Percentiles rank a stretch among this genome's conserved stretches.
These are phyloP conservation scores for Aleurites moluccanus DNA, from an alignment of 441 rosid species.

Conservation along the genomic window DNA sequence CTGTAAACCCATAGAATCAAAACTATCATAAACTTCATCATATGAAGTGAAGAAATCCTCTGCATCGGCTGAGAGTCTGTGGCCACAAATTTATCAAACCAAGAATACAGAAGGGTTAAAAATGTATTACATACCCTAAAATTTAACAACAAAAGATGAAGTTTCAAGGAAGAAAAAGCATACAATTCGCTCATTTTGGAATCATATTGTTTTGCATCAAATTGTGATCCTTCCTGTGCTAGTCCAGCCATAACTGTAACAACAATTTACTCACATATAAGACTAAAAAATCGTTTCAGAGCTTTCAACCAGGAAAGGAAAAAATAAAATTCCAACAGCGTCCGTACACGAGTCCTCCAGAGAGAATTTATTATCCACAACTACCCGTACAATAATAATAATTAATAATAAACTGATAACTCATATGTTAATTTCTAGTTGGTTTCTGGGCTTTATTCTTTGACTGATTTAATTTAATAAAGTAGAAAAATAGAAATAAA, in stretches of 20 bases:
- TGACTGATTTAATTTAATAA: background rate
- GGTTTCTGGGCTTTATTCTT: too few relatives aligned
- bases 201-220: constrained; percentile 69
- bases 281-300: background rate
- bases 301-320: background rate
- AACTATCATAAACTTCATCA: constrained; percentile 61
- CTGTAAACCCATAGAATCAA: constrained; percentile 62
- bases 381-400: too few relatives aligned
- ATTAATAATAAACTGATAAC: too few relatives aligned
- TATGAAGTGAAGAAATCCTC: constrained; percentile 56
- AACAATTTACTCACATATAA: background rate
- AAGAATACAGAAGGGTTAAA: background rate
- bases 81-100: background rate
- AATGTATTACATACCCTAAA: background rate
- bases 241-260: constrained; percentile 70
- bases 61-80: constrained; percentile 44
- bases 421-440: too few relatives aligned
- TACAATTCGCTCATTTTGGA: constrained; percentile 58
- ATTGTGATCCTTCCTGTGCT: constrained; percentile 73
- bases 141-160: background rate
- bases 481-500: background rate
- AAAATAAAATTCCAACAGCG: background rate
- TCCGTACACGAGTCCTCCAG: background rate
- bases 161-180: constrained; percentile 9
- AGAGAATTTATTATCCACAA: too few relatives aligned